Percentiles rank a stretch among this genome's conserved stretches.
phyloP scores from a whole-genome alignment of 148 eudicot species.

The Rhododendron kiyosumense region DNA sequence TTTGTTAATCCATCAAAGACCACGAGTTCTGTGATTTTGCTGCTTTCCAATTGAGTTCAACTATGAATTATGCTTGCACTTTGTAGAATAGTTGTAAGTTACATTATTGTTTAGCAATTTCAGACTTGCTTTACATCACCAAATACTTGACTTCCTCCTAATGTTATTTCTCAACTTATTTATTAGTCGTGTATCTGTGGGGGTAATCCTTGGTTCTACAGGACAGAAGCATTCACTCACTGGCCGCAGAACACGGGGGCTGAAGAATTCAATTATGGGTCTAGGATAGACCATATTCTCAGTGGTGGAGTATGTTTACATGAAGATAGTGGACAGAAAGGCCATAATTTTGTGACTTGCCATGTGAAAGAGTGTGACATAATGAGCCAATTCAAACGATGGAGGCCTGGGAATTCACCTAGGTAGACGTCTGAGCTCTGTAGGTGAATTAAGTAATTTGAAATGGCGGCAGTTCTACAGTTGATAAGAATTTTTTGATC shows the following conservation, averaged over 20 bases:
- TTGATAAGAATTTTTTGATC: not conserved
- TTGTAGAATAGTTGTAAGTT: not conserved
- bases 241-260: conserved; percentile 88
- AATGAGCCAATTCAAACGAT: conserved; percentile 65
- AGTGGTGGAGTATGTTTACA: conserved; percentile 79
- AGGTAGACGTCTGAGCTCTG: conserved; percentile 37
- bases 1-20: not conserved
- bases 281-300: conserved; percentile 93
- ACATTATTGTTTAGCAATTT: not conserved
- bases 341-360: conserved; percentile 62
- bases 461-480: not conserved
- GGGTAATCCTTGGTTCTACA: conserved; percentile 17
- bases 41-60: not conserved
- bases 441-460: not conserved
- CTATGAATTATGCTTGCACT: not conserved
- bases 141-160: not conserved
- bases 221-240: conserved; percentile 87
- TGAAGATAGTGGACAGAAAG: conserved; percentile 31
- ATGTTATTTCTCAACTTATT: not conserved
- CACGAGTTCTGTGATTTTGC: not conserved
- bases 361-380: conserved; percentile 92
- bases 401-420: conserved; percentile 72
- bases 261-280: conserved; percentile 85
- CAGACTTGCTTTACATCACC: not conserved
- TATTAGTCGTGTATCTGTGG: not conserved